A percentile compares a stretch with the other conserved stretches of the same genome.
These are phyloP conservation scores for Stipa capillata DNA, from an alignment of 176 grass and related monocot species.

Conservation along the genomic window DNA sequence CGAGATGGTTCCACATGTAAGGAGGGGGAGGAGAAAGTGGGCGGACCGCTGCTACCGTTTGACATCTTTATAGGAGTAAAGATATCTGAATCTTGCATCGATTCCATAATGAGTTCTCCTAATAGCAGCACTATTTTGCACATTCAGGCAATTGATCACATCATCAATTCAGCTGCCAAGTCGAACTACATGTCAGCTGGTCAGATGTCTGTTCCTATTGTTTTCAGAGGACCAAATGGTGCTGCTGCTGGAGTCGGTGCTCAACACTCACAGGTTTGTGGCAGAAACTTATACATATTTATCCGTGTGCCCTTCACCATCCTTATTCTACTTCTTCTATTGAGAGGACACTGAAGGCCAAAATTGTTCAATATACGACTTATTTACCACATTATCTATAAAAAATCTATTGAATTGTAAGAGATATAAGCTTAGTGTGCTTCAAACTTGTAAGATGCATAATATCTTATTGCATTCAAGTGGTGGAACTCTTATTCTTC, in stretches of 20 bases:
- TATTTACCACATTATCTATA: neutral
- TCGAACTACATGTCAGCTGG: slow-evolving; percentile 98
- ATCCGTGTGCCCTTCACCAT: neutral
- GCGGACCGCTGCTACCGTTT: too few species aligned
- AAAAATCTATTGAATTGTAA: neutral
- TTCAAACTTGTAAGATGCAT: neutral
- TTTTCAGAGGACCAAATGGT: slow-evolving; percentile 93
- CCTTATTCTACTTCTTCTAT: slow-evolving; percentile 1
- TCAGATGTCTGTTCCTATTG: slow-evolving; percentile 79
- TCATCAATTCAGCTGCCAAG: slow-evolving; percentile 98
- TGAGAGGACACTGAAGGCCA: neutral
- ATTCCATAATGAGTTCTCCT: neutral
- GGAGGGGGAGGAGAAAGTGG: too few species aligned
- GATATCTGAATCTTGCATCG: neutral
- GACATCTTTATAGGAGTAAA: too few species aligned
- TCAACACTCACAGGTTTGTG: slow-evolving; percentile 89
- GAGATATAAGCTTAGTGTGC: neutral
- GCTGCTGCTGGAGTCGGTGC: slow-evolving; percentile 96
- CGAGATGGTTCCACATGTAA: too few species aligned
- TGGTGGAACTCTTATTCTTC: neutral
- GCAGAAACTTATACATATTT: neutral
- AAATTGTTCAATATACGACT: neutral
- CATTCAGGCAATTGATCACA: slow-evolving; percentile 95
- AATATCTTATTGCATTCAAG: neutral
- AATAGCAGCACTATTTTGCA: slow-evolving; percentile 3